phyloP scores from a whole-genome alignment of 2,329 filamentous ascomycete genomes.

The Nothophoma quercina region DNA sequence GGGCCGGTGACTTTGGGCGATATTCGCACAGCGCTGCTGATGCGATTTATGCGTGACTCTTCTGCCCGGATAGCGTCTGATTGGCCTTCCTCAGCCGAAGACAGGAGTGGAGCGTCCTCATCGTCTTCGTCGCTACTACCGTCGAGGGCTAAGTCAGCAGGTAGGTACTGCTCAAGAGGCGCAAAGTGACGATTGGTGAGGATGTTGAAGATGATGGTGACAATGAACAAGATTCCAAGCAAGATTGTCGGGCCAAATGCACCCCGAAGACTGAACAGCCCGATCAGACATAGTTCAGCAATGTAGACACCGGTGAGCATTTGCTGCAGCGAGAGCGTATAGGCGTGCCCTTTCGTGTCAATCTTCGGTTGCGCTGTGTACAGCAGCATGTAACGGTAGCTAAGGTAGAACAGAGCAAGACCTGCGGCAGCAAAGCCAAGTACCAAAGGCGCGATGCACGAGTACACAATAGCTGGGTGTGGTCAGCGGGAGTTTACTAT shows the following conservation, averaged over 20 bases:
- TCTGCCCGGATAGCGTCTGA: constrained; percentile 25
- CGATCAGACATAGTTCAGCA: constrained; percentile 81
- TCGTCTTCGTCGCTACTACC: constrained; percentile 29
- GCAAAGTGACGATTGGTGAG: constrained; percentile 44
- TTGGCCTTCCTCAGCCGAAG: constrained; percentile 43
- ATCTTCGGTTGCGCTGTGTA: constrained; percentile 84
- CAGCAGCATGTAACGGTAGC: constrained; percentile 89
- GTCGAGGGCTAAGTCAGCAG: constrained; percentile 38
- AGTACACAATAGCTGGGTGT: constrained; percentile 76
- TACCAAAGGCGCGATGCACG: constrained; percentile 84
- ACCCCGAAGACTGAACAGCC: constrained; percentile 68
- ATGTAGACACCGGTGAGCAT: constrained; percentile 86
- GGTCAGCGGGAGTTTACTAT: constrained; percentile 17
- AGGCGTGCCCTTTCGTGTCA: constrained; percentile 87
- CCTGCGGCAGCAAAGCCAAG: constrained; percentile 82
- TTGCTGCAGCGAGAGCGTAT: constrained; percentile 86
- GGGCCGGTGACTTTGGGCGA: constrained; percentile 37
- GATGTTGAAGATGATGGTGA: constrained; percentile 44
- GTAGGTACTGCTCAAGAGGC: constrained; percentile 47
- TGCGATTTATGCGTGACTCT: constrained; percentile 35
- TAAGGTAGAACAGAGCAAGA: constrained; percentile 81
- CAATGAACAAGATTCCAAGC: constrained; percentile 39
- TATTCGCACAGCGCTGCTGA: constrained; percentile 36
- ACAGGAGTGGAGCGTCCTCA: constrained; percentile 41
- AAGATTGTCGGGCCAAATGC: constrained; percentile 47